A percentile compares a stretch with the other conserved stretches of the same genome.
phyloP scores from a whole-genome alignment of 2,329 filamentous ascomycete genomes.

The Calonectria pauciramosa region DNA sequence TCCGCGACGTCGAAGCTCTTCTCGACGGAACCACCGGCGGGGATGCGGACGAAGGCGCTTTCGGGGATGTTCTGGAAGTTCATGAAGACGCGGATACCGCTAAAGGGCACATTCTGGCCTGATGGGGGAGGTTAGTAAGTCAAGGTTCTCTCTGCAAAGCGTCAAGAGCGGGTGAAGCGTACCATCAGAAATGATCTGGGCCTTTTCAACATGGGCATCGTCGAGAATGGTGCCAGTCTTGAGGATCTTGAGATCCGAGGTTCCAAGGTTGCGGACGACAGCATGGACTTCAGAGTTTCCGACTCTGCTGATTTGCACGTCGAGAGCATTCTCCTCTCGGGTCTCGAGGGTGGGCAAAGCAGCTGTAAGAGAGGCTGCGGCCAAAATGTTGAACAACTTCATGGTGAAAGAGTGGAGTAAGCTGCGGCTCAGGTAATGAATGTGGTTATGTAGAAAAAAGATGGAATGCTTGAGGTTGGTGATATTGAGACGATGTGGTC shows the following conservation, averaged over 20 bases:
- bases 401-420: not conserved
- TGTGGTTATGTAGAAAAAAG: not conserved
- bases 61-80: conserved; percentile 55
- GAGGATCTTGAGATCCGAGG: not conserved
- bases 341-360: not conserved
- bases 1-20: conserved; percentile 64
- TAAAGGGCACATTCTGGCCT: conserved; percentile 53
- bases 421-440: not conserved
- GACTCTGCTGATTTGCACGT: not conserved
- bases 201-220: conserved; percentile 2
- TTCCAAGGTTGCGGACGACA: not conserved
- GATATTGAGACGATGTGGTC: not conserved
- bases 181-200: not conserved
- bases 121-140: not conserved
- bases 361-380: not conserved
- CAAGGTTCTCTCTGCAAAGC: too few species aligned
- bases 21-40: conserved; percentile 59
- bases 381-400: not conserved
- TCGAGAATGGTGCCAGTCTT: conserved; percentile 1
- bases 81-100: conserved; percentile 63
- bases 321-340: not conserved
- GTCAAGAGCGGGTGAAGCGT: too few species aligned
- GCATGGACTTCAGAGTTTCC: conserved; percentile 4
- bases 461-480: not conserved
- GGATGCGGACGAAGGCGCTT: conserved; percentile 61